Evolutionary conservation across 2,329 filamentous ascomycete species (phyloP).

Genomic region (Biscogniauxia marginata): DNA sequence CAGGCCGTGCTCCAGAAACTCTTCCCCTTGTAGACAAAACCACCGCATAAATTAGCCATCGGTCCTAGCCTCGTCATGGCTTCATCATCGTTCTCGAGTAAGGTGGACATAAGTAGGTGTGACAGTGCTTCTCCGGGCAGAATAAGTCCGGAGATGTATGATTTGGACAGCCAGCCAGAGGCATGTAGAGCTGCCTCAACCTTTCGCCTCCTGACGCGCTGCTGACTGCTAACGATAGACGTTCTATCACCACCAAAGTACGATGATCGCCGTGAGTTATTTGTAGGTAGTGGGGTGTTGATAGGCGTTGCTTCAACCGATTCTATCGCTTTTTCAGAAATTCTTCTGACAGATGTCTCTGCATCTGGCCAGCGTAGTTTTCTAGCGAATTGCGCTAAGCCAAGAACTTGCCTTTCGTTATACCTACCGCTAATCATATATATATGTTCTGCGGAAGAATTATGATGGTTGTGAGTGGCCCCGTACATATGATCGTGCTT

Average conservation of each 20-base stretch:
- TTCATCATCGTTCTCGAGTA: conserved; percentile 62
- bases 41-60: conserved; percentile 61
- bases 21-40: conserved; percentile 61
- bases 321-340: conserved; percentile 47
- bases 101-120: conserved; percentile 64
- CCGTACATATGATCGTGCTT: conserved; percentile 36
- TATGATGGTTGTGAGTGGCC: conserved; percentile 35
- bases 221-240: conserved; percentile 28
- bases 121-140: conserved; percentile 62
- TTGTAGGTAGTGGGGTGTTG: conserved; percentile 38
- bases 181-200: conserved; percentile 57
- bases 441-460: conserved; percentile 29
- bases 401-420: conserved; percentile 57
- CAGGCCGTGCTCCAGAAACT: conserved; percentile 70
- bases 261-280: conserved; percentile 40
- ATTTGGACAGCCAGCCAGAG: conserved; percentile 66
- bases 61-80: conserved; percentile 59
- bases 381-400: conserved; percentile 62
- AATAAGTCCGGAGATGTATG: conserved; percentile 64
- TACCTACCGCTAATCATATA: conserved; percentile 57
- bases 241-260: conserved; percentile 42
- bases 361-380: conserved; percentile 63
- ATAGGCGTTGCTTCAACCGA: conserved; percentile 43
- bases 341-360: conserved; percentile 48
- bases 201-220: conserved; percentile 47